These are phyloP conservation scores for Termitomyces sp. DNA, from an alignment of 768 basidiomycete species.

Conservation along the genomic window DNA sequence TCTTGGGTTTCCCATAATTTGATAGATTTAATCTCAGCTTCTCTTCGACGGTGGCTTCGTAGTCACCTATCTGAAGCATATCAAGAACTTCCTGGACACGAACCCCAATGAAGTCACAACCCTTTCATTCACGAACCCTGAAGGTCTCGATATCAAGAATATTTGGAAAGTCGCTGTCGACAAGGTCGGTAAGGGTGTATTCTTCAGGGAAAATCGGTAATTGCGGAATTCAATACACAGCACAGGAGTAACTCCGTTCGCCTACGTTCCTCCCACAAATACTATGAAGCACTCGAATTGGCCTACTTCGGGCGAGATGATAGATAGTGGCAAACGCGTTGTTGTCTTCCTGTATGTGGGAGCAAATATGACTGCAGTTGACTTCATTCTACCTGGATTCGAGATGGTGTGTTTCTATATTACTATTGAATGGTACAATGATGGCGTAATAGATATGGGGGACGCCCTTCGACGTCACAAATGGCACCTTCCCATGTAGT, in stretches of 20 bases:
- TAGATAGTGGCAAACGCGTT: constrained; percentile 52
- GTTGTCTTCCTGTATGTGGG: constrained; percentile 57
- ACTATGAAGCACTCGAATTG: constrained; percentile 42
- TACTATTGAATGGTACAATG: neutral
- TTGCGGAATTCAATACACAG: constrained; percentile 13
- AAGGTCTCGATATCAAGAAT: constrained; percentile 39
- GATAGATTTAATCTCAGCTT: constrained; percentile 13
- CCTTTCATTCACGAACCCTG: constrained; percentile 63
- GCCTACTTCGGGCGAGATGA: constrained; percentile 61
- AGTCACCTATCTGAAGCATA: constrained; percentile 39
- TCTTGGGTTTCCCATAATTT: neutral
- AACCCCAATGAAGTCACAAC: constrained; percentile 62
- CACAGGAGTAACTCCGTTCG: constrained; percentile 35
- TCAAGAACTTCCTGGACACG: constrained; percentile 48
- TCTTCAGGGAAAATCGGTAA: neutral
- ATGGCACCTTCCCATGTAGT: constrained; percentile 45
- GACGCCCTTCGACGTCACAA: constrained; percentile 45
- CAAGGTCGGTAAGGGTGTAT: constrained; percentile 27
- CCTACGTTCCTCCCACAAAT: constrained; percentile 45
- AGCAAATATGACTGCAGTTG: constrained; percentile 32
- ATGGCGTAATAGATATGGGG: constrained; percentile 44
- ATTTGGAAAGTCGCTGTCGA: constrained; percentile 52
- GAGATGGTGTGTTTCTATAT: constrained; percentile 32
- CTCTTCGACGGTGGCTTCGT: constrained; percentile 53
- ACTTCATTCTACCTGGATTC: constrained; percentile 55